Evolutionary conservation across 768 basidiomycete species (phyloP), one percentile per base, ranked within the genome.

Genomic region (Mycena metata): DNA sequence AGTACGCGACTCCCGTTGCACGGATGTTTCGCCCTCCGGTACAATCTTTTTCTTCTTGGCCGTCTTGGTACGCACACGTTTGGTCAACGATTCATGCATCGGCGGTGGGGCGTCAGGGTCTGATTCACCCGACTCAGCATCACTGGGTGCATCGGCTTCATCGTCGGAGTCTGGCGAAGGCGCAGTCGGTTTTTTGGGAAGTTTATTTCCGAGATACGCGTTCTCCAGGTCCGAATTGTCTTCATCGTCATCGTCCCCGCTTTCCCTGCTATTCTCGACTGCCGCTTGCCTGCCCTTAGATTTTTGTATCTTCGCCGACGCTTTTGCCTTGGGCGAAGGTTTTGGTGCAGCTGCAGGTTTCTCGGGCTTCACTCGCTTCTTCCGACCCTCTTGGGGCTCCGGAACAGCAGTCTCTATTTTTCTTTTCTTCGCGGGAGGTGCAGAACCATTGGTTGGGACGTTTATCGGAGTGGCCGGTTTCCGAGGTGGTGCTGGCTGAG

Each of bases 1-100:
- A 7, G 97, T 98, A 30, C 97, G 88, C 19, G 86, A 85, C 73
- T 98, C 90, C 54, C 92, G 86, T 67, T 87, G 89, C 62, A 88
- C 89, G 19, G 86, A 77, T 0, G 93, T 93, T 79, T 98, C 96
- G 60, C 88, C 90, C 26, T 79, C 69, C 0, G 93, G 94, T 1
- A 84, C 83, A 71, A 83, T 85, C 67, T 89, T 92, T 17, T 73
- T 67, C 64, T 79, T 80, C 72, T 77, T 83, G 42, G 72, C 63
- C 11, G 78, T 79, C 67, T 79, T 80, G 67, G 78, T 77, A 51
- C 70, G 71, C 24, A 66, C 64, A 36, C 70, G 70, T 59, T 72
- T 72, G 24, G 67, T 63, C 2, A 91, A 57, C 3, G 88, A 86
- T 75, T 93, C 92, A 69, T 95, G 92, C n/a, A 90, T 83, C n/a